Evolutionary conservation across 371 early-diverging fungal genomes (phyloP).

Genomic region (Mucor velutinosus): DNA sequence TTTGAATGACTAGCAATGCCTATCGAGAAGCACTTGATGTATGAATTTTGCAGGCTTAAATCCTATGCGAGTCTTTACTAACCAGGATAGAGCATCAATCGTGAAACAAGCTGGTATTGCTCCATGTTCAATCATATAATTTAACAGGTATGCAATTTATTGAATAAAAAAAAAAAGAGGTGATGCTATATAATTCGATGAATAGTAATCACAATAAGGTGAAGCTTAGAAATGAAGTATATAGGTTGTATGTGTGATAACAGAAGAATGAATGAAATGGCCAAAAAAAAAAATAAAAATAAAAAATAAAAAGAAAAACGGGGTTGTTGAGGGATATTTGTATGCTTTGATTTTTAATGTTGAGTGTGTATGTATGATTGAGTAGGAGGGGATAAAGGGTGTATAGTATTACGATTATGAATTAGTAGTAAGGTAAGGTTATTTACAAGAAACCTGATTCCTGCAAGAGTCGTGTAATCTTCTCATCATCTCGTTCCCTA

Average conservation of each 20-base stretch:
- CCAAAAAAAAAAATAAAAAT: no score
- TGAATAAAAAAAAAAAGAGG: not conserved
- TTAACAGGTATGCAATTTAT: slow-evolving; percentile 1
- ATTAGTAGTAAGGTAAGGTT: not conserved
- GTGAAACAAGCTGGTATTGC: no score
- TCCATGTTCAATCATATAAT: no score
- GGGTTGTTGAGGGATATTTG: not conserved
- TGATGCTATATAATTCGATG: not conserved
- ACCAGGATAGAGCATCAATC: no score
- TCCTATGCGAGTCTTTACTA: no score
- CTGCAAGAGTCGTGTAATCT: slow-evolving; percentile 80
- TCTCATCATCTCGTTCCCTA: slow-evolving; percentile 89
- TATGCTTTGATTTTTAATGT: slow-evolving; percentile 1
- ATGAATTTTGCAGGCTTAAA: no score
- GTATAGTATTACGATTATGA: not conserved
- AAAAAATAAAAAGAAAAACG: no score
- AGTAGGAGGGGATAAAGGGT: not conserved
- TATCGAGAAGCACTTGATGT: no score
- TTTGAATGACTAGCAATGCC: no score
- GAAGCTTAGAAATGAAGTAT: not conserved
- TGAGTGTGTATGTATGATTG: not conserved
- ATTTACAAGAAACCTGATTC: slow-evolving; percentile 86
- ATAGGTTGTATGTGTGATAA: not conserved
- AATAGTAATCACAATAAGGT: not conserved
- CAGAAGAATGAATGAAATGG: not conserved